phyloP scores from a whole-genome alignment of 23 red algal genomes.

The Gracilaria domingensis region DNA sequence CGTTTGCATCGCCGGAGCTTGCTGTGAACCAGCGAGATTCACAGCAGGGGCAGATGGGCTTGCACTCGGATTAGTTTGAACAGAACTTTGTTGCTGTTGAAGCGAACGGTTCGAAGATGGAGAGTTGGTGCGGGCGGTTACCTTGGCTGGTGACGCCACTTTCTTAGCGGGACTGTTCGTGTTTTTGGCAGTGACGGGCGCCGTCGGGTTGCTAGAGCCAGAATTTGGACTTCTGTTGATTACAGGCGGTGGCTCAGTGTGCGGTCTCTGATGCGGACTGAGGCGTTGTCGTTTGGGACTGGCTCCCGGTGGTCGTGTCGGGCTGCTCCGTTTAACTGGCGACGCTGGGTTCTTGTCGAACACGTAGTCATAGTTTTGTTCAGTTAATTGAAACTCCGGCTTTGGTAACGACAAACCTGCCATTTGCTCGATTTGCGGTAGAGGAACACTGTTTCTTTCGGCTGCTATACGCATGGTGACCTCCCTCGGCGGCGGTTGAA shows the following conservation, averaged over 20 bases:
- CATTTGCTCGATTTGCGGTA: constrained; percentile 60
- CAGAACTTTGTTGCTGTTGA: neutral
- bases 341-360: neutral
- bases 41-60: neutral
- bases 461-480: constrained; percentile 67
- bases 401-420: constrained; percentile 65
- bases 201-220: neutral
- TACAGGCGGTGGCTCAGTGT: constrained; percentile 4
- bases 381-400: constrained; percentile 61
- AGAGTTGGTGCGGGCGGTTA: neutral
- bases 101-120: neutral
- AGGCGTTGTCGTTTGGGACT: constrained; percentile 10
- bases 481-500: constrained; percentile 84
- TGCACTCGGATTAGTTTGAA: neutral
- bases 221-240: neutral
- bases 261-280: constrained; percentile 5
- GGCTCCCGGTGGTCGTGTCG: neutral
- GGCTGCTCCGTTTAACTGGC: constrained; percentile 4
- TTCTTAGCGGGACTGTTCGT: neutral
- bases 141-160: neutral
- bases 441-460: constrained; percentile 66
- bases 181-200: neutral
- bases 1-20: neutral
- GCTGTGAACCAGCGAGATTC: neutral
- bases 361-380: constrained; percentile 43